Evolutionary conservation across 2,329 filamentous ascomycete species (phyloP).

Genomic region (Neurospora sp.): DNA sequence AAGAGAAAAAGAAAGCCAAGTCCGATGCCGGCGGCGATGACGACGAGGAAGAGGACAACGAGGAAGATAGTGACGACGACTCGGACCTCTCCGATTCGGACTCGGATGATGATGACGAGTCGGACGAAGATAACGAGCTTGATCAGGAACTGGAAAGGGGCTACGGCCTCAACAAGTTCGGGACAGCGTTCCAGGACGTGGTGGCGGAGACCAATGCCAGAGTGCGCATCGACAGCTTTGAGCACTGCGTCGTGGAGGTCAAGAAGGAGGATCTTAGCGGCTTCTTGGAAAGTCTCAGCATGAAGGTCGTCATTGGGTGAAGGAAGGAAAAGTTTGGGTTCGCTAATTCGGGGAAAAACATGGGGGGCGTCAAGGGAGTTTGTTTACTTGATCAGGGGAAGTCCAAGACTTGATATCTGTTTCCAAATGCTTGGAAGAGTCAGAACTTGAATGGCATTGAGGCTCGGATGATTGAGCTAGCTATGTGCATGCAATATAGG

Average conservation of each 20-base stretch:
- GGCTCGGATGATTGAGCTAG: background rate
- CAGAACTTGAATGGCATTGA: background rate
- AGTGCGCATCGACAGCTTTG: constrained; percentile 91
- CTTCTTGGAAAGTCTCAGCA: constrained; percentile 85
- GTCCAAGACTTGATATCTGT: background rate
- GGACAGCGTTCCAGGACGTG: constrained; percentile 91
- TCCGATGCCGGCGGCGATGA: constrained; percentile 32
- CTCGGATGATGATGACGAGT: constrained; percentile 32
- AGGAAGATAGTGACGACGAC: constrained; percentile 32
- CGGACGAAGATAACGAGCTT: constrained; percentile 35
- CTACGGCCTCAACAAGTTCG: constrained; percentile 80
- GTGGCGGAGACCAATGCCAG: constrained; percentile 82
- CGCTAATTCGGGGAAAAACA: background rate
- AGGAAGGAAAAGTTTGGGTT: background rate
- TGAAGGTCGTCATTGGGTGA: constrained; percentile 72
- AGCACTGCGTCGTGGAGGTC: constrained; percentile 97
- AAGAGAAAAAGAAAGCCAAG: constrained; percentile 45
- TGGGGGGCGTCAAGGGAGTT: background rate
- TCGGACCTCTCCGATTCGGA: constrained; percentile 34
- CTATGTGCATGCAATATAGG: background rate
- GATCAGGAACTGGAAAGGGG: constrained; percentile 48
- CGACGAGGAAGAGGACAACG: constrained; percentile 42
- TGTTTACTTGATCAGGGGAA: background rate
- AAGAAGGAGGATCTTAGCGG: constrained; percentile 86
- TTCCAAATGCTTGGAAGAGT: background rate